Evolutionary conservation across 176 grass and related monocot genomes (phyloP).

Genomic region (Oryza meridionalis): DNA sequence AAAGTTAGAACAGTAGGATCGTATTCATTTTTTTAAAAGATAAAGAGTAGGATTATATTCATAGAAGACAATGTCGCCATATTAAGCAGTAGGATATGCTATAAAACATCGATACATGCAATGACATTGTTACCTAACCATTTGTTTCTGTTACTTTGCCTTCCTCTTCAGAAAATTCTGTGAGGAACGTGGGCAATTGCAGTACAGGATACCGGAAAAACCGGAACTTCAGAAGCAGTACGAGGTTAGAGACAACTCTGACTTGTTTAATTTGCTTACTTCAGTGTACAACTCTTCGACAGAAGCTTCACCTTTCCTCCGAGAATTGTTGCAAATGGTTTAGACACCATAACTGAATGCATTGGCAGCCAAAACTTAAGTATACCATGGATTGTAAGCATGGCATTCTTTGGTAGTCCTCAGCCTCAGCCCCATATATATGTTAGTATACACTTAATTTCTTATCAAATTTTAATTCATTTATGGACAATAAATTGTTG

Average conservation of each 20-base stretch:
- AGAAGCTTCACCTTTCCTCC: not conserved
- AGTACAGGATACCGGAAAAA: conserved; percentile 53
- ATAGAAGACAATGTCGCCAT: not conserved
- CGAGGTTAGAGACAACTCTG: not conserved
- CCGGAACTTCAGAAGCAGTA: rapidly evolving
- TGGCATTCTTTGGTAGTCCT: too few species aligned
- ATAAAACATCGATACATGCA: not conserved
- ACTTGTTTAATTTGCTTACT: not conserved
- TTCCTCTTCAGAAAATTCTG: conserved; percentile 48
- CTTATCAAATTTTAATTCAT: too few species aligned
- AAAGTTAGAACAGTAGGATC: not conserved
- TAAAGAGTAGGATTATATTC: not conserved
- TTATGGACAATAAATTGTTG: too few species aligned
- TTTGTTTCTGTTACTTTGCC: conserved; percentile 3
- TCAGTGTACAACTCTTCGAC: not conserved
- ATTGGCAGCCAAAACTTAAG: not conserved
- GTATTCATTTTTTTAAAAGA: not conserved
- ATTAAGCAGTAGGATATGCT: not conserved
- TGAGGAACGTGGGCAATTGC: conserved; percentile 45
- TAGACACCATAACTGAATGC: not conserved
- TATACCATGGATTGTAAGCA: too few species aligned
- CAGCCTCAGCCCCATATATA: too few species aligned
- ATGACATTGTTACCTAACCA: not conserved
- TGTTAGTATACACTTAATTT: too few species aligned
- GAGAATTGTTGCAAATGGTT: not conserved